Percentiles rank a stretch among this genome's conserved stretches.
Evolutionary conservation across 176 grass and related monocot species (phyloP).

Genomic region (Guadua angustifolia): DNA sequence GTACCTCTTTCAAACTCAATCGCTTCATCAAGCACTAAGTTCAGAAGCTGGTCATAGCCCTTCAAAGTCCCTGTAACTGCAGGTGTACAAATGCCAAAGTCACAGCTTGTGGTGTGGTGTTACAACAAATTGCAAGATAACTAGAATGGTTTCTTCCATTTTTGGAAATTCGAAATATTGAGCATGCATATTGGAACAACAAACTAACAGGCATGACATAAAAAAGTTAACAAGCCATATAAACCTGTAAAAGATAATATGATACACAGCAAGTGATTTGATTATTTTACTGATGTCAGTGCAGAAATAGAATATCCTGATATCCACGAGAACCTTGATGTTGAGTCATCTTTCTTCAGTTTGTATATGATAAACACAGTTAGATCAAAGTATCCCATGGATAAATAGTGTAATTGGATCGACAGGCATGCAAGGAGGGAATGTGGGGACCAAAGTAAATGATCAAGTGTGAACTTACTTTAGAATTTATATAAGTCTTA

Average conservation of each 20-base stretch:
- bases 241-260: background rate
- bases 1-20: constrained; percentile 74
- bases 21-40: constrained; percentile 78
- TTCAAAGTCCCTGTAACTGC: constrained; percentile 75
- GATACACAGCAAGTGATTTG: background rate
- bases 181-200: background rate
- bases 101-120: background rate
- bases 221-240: background rate
- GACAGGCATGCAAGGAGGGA: background rate
- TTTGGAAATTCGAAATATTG: background rate
- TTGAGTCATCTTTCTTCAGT: background rate
- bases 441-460: background rate
- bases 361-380: background rate
- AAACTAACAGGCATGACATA: background rate
- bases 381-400: background rate
- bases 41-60: constrained; percentile 83
- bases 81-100: constrained; percentile 20
- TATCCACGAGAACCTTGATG: background rate
- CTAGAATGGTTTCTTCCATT: background rate
- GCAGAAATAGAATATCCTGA: background rate
- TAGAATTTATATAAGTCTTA: background rate
- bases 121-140: constrained; percentile 24
- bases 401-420: background rate
- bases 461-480: background rate
- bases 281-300: background rate